phyloP scores from a whole-genome alignment of 495 filamentous ascomycete genomes.

The Hypoxylon perforatum region DNA sequence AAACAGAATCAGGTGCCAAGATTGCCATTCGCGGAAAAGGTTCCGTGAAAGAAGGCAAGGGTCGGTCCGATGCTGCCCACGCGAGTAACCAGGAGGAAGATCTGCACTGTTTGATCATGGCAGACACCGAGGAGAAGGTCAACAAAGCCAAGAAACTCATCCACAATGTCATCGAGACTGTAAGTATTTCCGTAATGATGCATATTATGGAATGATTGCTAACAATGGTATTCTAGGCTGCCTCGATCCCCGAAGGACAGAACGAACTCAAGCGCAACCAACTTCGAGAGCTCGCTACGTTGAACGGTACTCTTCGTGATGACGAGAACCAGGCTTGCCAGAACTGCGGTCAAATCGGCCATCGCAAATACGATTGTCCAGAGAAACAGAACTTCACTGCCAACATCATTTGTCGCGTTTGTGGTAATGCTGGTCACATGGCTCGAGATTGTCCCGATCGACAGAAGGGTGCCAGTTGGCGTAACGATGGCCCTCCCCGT shows the following conservation, averaged over 20 bases:
- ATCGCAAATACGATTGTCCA: conserved; percentile 98
- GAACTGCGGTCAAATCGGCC: conserved; percentile 99
- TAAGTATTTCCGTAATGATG: conserved; percentile 59
- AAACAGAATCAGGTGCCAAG: conserved; percentile 94
- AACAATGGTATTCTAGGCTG: conserved; percentile 72
- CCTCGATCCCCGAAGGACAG: conserved; percentile 96
- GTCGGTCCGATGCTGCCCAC: conserved; percentile 97
- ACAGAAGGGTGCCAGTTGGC: conserved; percentile 90
- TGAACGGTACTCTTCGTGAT: conserved; percentile 97
- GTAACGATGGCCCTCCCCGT: conserved; percentile 71
- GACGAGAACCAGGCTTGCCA: conserved; percentile 99
- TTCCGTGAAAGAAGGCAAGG: conserved; percentile 99
- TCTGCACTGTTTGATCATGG: conserved; percentile 98
- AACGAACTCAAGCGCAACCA: conserved; percentile 99
- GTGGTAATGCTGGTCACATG: conserved; percentile 95
- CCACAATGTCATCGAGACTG: conserved; percentile 97
- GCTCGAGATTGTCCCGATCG: conserved; percentile 93
- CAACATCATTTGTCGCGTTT: conserved; percentile 98
- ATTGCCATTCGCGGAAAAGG: conserved; percentile 99
- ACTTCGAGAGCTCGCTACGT: conserved; percentile 92
- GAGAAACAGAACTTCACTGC: conserved; percentile 98
- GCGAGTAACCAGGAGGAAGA: conserved; percentile 99
- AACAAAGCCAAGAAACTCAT: conserved; percentile 98
- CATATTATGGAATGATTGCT: conserved; percentile 21
- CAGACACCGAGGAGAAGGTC: conserved; percentile 97